phyloP scores from a whole-genome alignment of 495 filamentous ascomycete genomes.

The Neurospora terricola region DNA sequence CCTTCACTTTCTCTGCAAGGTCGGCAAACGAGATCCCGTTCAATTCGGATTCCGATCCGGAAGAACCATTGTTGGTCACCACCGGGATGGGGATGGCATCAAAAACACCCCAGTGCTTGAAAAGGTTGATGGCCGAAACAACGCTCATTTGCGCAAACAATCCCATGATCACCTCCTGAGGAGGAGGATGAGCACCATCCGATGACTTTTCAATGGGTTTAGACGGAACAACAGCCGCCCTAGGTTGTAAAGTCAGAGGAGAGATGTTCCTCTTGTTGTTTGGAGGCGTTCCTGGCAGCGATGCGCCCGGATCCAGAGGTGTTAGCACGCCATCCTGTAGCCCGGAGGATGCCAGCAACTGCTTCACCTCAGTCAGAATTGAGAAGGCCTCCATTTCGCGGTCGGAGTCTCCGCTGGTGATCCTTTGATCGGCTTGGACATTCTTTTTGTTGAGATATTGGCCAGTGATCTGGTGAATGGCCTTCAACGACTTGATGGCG shows the following conservation, averaged over 20 bases:
- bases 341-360: not conserved
- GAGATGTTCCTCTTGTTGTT: constrained; percentile 2
- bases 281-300: not conserved
- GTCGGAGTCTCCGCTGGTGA: not conserved
- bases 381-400: not conserved
- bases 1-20: constrained; percentile 17
- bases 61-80: too few species aligned
- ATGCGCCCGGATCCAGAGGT: not conserved
- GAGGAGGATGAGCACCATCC: constrained; percentile 13
- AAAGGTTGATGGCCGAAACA: constrained; percentile 22
- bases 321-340: not conserved
- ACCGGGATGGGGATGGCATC: constrained; percentile 17
- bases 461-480: constrained; percentile 7
- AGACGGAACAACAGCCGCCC: not conserved
- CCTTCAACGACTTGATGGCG: constrained; percentile 7
- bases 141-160: constrained; percentile 16
- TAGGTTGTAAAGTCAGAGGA: constrained; percentile 4
- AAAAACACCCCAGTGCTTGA: constrained; percentile 25
- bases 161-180: constrained; percentile 17
- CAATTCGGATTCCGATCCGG: too few species aligned
- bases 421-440: not conserved
- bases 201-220: not conserved
- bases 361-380: not conserved
- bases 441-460: constrained; percentile 5
- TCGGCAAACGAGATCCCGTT: constrained; percentile 1